Conservation (phyloP, 129 eudicot species). For the Solidago caesia region DNA sequence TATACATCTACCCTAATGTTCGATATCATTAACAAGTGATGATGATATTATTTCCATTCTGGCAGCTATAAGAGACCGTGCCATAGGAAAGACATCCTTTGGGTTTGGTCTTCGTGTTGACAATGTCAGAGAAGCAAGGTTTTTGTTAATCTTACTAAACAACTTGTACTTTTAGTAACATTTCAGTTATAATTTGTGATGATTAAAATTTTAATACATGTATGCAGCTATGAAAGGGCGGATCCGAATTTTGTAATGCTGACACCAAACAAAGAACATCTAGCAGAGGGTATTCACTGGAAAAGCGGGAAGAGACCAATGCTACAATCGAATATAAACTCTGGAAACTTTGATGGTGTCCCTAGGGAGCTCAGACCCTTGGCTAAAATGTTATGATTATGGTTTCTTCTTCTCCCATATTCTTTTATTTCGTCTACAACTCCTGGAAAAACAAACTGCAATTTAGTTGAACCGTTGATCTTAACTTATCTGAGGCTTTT, state of each 20-base stretch:
- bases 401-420: background rate
- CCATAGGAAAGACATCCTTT: constrained; percentile 53
- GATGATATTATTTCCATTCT: background rate
- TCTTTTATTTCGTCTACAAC: background rate
- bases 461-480: background rate
- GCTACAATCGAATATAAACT: constrained; percentile 64
- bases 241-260: constrained; percentile 92
- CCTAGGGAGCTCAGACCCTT: constrained; percentile 90
- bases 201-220: no score
- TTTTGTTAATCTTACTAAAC: constrained; percentile 13
- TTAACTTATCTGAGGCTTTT: background rate
- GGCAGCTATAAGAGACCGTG: constrained; percentile 78
- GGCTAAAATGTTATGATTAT: constrained; percentile 55
- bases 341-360: constrained; percentile 75
- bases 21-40: background rate
- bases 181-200: no score
- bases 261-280: constrained; percentile 86
- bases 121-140: constrained; percentile 88
- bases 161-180: background rate
- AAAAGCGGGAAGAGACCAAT: constrained; percentile 65
- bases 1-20: background rate
- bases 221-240: constrained; percentile 81
- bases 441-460: constrained; percentile 1
- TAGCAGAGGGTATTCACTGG: constrained; percentile 88
- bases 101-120: constrained; percentile 89